Base-by-base conservation (phyloP, 768 basidiomycete genomes). In the Amanita jacksonii region DNA sequence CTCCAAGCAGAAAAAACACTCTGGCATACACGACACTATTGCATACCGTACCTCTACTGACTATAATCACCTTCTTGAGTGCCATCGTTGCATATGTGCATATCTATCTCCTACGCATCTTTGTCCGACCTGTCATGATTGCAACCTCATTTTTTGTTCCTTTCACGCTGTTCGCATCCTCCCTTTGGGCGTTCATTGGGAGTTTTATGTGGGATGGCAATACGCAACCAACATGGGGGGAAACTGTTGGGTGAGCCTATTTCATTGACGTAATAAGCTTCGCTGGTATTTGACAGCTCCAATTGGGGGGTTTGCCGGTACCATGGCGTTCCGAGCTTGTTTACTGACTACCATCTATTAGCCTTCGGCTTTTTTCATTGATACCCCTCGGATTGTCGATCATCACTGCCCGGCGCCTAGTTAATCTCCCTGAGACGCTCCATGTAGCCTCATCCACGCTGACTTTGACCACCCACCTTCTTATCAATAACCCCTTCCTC, bases 111-210 rank as follows among this genome's bases (percentile, higher is more conserved):
- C 64, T 94, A 39, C 77, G 81, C 46, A 70, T 87, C 47, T 90
- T 91, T 52, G 84, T 88, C 46, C 77, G 81, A 45, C 90, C 91
- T 13, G 84, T 89, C 39, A 79, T 94, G 68, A 62, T 89, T 28
- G 73, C 72, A 18, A 88, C 85, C 0, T 79, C 80, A 13, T 67
- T 90, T 20, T 83, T 84, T 54, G 77, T 86, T 38, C 86, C 88
- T 31, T 72, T 73, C 20, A 79, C 81, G 0, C 65, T 90, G 48
- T 72, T 85, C 54, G 67, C 86, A 38, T 86, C 82, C 32, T 76
- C 85, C 5, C 51, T 87, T 19, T 87, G 86, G 77, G 85, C 86
- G 1, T 89, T 90, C 59, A 67, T 81, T 10, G 86, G 85, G 23
- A 85, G 83, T 55, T 88, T 88, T 51, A 72, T 72, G 70, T 72